Base-by-base conservation (phyloP, 2,329 filamentous ascomycete species). In the Apiospora hydei region DNA sequence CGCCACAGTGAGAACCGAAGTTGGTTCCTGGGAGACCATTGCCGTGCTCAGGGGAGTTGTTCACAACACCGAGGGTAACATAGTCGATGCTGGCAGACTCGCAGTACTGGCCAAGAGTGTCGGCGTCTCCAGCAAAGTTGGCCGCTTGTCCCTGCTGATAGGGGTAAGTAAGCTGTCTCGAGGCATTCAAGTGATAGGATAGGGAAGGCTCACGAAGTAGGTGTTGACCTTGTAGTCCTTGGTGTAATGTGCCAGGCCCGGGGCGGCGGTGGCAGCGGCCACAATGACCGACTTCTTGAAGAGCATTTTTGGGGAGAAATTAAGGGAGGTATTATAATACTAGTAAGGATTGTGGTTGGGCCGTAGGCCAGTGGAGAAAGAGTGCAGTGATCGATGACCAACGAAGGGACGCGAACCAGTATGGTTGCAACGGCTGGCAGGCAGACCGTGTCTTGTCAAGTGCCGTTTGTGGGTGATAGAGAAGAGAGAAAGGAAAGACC, bases 11-110 rank as follows among this genome's bases (percentile, higher is more conserved):
- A 34, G 72, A 72, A 66, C 75, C 82, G 64, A 84, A 84, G 79
- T 84, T 83, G 70, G 78, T 81, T 3, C 82, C 82, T 1, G 83
- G 80, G 53, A 81, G 82, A 1, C 75, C 74, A 6, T 77, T 75
- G 57, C 81, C 81, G 51, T 83, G 76, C 73, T 83, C 82, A 26
- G 83, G 83, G 3, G 82, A 82, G 68, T 77, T 76, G 76, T 83
- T 82, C 73, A 84, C 75, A 71, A 84, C 84, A 64, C 77, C 80
- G 30, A 85, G 76, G 7, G 83, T 84, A 67, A 85, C 77, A 67
- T 80, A 83, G 72, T 85, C 83, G 70, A 85, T 79, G 49, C 74
- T 78, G 21, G 77, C 77, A n/a, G 75, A 76, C 38, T 78, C 75
- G 74, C 83, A 85, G 72, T 77, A 75, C n/a, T 74, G 41, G 6